Conservation (phyloP, 1,139 yeast species). For the Casaregolazyma suthepensis region DNA sequence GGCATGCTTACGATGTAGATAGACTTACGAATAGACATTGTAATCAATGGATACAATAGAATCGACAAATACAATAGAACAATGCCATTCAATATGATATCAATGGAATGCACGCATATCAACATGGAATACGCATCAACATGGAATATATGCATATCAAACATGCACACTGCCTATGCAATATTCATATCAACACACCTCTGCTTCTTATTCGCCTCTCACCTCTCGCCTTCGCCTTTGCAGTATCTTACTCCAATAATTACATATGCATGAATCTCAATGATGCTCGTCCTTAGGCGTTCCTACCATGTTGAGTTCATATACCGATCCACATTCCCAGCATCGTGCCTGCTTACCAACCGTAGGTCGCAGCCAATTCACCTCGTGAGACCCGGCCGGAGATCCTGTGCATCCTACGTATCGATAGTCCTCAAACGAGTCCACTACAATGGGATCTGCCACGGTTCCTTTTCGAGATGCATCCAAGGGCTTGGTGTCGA, state of each 20-base stretch:
- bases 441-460: conserved; percentile 79
- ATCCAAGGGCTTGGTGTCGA: conserved; percentile 86
- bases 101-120: too few species aligned
- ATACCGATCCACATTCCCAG: conserved; percentile 98
- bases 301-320: conserved; percentile 84
- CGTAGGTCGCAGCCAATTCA: conserved; percentile 92
- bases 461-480: conserved; percentile 86
- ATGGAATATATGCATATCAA: too few species aligned
- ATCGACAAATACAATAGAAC: too few species aligned
- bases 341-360: conserved; percentile 84
- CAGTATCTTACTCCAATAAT: not conserved
- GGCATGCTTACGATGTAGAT: too few species aligned
- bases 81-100: too few species aligned
- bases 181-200: too few species aligned
- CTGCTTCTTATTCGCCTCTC: too few species aligned
- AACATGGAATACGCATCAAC: too few species aligned
- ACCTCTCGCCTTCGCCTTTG: too few species aligned
- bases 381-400: conserved; percentile 85
- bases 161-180: too few species aligned
- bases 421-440: conserved; percentile 88
- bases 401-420: conserved; percentile 97
- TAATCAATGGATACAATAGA: too few species aligned
- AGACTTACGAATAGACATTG: too few species aligned
- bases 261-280: conserved; percentile 1
- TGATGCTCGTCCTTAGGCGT: conserved; percentile 49